Evolutionary conservation across 1,284 basidiomycete species (phyloP).

Genomic region (Ganoderma boninense): DNA sequence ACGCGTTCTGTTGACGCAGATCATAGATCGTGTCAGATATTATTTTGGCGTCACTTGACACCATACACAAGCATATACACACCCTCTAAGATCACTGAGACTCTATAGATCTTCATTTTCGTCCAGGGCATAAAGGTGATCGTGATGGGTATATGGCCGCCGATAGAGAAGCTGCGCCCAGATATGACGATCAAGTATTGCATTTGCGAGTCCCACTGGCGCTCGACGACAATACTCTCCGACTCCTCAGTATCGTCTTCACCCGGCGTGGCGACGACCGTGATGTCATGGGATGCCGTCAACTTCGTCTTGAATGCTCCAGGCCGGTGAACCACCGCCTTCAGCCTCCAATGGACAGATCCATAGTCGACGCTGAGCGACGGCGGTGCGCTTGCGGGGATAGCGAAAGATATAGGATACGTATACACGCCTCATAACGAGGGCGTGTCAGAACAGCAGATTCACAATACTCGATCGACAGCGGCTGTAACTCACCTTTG

Average conservation of each 20-base stretch:
- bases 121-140: constrained; percentile 86
- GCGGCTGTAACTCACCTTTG: constrained; percentile 64
- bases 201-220: constrained; percentile 93
- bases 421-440: constrained; percentile 83
- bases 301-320: constrained; percentile 86
- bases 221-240: constrained; percentile 87
- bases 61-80: constrained; percentile 46
- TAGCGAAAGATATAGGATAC: constrained; percentile 91
- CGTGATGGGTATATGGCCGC: constrained; percentile 83
- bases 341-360: constrained; percentile 82
- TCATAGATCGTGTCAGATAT: background rate
- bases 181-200: constrained; percentile 86
- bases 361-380: constrained; percentile 85
- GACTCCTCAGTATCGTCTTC: constrained; percentile 85
- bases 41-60: background rate
- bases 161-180: constrained; percentile 86
- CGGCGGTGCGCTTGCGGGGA: constrained; percentile 86
- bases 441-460: constrained; percentile 4
- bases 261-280: constrained; percentile 79
- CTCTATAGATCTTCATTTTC: constrained; percentile 85
- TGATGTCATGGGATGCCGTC: constrained; percentile 76
- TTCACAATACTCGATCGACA: background rate
- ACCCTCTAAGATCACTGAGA: constrained; percentile 89
- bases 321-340: constrained; percentile 85
- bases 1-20: constrained; percentile 65